phyloP scores from a whole-genome alignment of 2,329 filamentous ascomycete species.

The Xylariaceae sp. region DNA sequence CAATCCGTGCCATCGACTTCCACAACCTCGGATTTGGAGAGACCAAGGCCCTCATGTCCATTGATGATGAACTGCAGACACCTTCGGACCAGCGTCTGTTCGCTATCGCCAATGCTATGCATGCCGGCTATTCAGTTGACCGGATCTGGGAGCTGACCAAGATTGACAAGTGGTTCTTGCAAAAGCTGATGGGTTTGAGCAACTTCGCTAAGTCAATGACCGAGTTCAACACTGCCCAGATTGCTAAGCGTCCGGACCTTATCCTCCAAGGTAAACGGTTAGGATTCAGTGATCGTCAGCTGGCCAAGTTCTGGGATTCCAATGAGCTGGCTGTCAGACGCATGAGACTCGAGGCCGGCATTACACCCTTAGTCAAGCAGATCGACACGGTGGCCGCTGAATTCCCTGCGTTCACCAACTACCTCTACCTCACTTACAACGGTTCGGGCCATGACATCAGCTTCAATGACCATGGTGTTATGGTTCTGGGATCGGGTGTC shows the following conservation, averaged over 20 bases:
- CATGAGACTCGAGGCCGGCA: slow-evolving; percentile 76
- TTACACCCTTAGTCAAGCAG: slow-evolving; percentile 90
- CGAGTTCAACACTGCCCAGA: slow-evolving; percentile 58
- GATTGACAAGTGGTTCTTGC: slow-evolving; percentile 98
- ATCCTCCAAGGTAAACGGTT: slow-evolving; percentile 85
- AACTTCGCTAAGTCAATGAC: slow-evolving; percentile 80
- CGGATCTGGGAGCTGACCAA: slow-evolving; percentile 98
- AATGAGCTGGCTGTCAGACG: slow-evolving; percentile 88
- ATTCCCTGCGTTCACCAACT: slow-evolving; percentile 92
- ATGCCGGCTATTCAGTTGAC: slow-evolving; percentile 85
- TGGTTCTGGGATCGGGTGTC: slow-evolving; percentile 93
- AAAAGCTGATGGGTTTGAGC: slow-evolving; percentile 83
- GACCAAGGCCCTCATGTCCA: slow-evolving; percentile 86
- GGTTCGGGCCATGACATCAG: slow-evolving; percentile 75
- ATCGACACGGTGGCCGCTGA: slow-evolving; percentile 98
- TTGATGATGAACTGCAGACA: slow-evolving; percentile 92
- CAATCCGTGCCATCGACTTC: slow-evolving; percentile 90
- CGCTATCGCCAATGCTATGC: slow-evolving; percentile 97
- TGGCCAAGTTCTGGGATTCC: slow-evolving; percentile 90
- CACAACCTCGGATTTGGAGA: slow-evolving; percentile 94
- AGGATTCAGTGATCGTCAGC: slow-evolving; percentile 88
- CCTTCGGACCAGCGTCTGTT: slow-evolving; percentile 96
- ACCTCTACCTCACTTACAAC: slow-evolving; percentile 95
- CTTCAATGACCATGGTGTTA: slow-evolving; percentile 87
- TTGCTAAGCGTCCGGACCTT: slow-evolving; percentile 57